These are phyloP conservation scores for Nicotiana rustica DNA, from an alignment of 305 asterid species.

Conservation along the genomic window DNA sequence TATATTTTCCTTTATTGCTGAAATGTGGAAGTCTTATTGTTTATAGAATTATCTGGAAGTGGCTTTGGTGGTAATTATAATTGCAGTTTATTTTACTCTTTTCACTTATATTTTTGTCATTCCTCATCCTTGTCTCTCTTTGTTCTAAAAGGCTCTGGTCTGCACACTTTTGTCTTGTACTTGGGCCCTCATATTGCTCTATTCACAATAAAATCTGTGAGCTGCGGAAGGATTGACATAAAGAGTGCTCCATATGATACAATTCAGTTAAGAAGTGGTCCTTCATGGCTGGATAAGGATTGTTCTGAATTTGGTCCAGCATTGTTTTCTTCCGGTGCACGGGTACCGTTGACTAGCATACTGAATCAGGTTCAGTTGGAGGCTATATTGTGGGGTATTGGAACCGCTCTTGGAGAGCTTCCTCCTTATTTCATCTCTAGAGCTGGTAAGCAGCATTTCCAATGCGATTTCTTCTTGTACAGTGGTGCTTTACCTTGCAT, in stretches of 20 bases:
- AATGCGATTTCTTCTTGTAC: conserved; percentile 19
- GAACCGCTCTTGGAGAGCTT: conserved; percentile 54
- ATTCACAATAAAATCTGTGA: conserved; percentile 46
- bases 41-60: neutral
- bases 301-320: conserved; percentile 45
- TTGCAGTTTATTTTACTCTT: conserved; percentile 19
- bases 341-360: conserved; percentile 46
- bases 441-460: conserved; percentile 41
- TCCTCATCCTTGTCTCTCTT: conserved; percentile 8
- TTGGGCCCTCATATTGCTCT: conserved; percentile 51
- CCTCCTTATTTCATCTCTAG: conserved; percentile 53
- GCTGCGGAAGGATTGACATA: conserved; percentile 48
- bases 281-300: conserved; percentile 50
- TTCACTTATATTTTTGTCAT: neutral
- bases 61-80: conserved; percentile 15
- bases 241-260: conserved; percentile 49
- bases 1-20: neutral
- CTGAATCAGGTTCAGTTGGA: conserved; percentile 48
- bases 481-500: neutral
- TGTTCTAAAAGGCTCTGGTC: conserved; percentile 44
- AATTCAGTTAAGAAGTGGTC: conserved; percentile 46
- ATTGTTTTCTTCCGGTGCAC: conserved; percentile 42
- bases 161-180: conserved; percentile 52
- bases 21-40: neutral
- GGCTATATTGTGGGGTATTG: conserved; percentile 49